Evolutionary conservation across 192 early-diverging fungal species (phyloP).

Genomic region (Coemansia sp.): DNA sequence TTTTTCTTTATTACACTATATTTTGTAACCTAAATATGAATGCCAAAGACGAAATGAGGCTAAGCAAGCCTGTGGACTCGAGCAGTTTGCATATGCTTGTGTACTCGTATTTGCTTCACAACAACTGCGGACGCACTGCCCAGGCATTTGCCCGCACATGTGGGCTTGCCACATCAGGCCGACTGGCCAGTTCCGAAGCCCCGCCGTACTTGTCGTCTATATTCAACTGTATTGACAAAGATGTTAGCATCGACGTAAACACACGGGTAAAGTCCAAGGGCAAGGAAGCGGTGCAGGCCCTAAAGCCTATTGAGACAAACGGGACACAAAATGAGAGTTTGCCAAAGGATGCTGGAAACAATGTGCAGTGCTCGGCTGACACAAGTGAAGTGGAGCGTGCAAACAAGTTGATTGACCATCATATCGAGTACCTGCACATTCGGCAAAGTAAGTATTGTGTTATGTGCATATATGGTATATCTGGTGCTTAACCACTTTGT

Average conservation of each 20-base stretch:
- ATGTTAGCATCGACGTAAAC: background rate
- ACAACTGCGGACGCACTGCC: conserved; percentile 45
- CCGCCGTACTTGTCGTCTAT: conserved; percentile 28
- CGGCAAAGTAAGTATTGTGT: conserved; percentile 31
- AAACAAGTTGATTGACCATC: conserved; percentile 41
- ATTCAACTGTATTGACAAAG: conserved; percentile 8
- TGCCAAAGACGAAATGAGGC: background rate
- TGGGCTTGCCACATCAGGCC: conserved; percentile 30
- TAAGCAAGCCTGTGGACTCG: conserved; percentile 23
- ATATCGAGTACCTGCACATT: conserved; percentile 49
- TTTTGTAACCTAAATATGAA: background rate
- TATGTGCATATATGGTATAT: background rate
- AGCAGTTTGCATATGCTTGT: conserved; percentile 42
- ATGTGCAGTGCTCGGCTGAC: conserved; percentile 4
- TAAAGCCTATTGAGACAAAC: background rate
- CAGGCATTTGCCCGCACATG: conserved; percentile 46
- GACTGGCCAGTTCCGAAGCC: conserved; percentile 10
- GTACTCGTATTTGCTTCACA: conserved; percentile 49
- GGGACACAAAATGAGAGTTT: background rate
- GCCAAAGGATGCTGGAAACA: conserved; percentile 4
- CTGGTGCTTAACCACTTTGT: background rate
- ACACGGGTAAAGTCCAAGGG: conserved; percentile 1
- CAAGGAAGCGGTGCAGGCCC: background rate
- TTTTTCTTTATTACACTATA: background rate
- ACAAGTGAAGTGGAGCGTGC: conserved; percentile 24